Evolutionary conservation across 495 filamentous ascomycete species (phyloP), one percentile per base, ranked within the genome.

Genomic region (Neurospora tetraspora): DNA sequence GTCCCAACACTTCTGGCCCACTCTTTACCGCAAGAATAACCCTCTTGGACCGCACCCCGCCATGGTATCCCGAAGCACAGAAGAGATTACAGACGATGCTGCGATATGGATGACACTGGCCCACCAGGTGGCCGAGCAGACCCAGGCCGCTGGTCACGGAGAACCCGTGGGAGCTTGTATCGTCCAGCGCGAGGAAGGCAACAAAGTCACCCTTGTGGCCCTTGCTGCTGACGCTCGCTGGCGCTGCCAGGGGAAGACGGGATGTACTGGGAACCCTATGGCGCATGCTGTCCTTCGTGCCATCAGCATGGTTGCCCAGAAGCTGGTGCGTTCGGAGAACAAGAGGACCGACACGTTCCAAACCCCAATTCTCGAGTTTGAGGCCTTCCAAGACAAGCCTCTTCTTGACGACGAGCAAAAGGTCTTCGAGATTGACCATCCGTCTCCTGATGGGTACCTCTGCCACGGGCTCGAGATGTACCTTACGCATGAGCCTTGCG

Each of bases 391-490:
- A 77, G 82, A 83, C 79, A 75, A 74, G 39, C 80, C 83, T 45
- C 71, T 85, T 8, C 77, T 85, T 11, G 70, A 76, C 11, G 80
- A 82, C 68, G 85, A 87, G 77, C 70, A 80, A 70, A 73, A 74
- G 70, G 79, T 85, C 5, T 86, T 83, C 43, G 79, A 83, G 20
- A 59, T 76, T 37, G 84, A 84, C 40, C 85, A 84, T 74, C 82
- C 83, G 5, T 81, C 78, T 40, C 82, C 81, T 39, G 90, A 91
- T 74, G 95, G 95, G n/a, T 99, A 99, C 80, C 89, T 99, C 39
- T 98, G 95, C 81, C 91, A 94, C 70, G 91, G 92, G 69, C 87
- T 98, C 3, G 94, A 97, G 76, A 86, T 99, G 39, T 98, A 97
- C 80, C 80, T 95, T 39, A 95, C 94, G 2, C 94, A 97, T 78